Percentiles rank a stretch among this genome's conserved stretches.
These are phyloP conservation scores for Biscutella laevigata DNA, from an alignment of 441 rosid species.

Conservation along the genomic window DNA sequence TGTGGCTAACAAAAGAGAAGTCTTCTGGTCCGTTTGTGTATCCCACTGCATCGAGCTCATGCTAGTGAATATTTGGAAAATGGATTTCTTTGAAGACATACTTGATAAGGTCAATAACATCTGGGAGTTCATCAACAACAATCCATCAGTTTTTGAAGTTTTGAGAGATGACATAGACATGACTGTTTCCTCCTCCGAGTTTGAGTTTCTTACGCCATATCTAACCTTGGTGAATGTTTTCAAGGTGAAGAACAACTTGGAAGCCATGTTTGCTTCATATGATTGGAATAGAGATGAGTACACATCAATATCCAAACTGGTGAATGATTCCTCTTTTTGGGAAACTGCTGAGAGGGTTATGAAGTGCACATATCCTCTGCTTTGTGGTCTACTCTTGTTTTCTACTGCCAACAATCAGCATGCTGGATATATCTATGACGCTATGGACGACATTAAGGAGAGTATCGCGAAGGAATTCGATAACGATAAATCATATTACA, in stretches of 20 bases:
- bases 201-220: slow-evolving; percentile 31
- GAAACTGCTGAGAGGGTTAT: slow-evolving; percentile 29
- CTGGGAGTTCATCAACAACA: slow-evolving; percentile 33
- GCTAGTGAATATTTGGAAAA: slow-evolving; percentile 29
- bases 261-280: slow-evolving; percentile 28
- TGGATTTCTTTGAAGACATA: slow-evolving; percentile 19
- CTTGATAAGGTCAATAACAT: slow-evolving; percentile 31
- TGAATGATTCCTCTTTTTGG: slow-evolving; percentile 40
- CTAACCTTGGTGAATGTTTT: slow-evolving; percentile 38
- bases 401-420: slow-evolving; percentile 28
- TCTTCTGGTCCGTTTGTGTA: slow-evolving; percentile 43
- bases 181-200: slow-evolving; percentile 26
- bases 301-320: slow-evolving; percentile 24
- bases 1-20: slow-evolving; percentile 9
- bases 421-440: slow-evolving; percentile 44
- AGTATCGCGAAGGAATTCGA: slow-evolving; percentile 26
- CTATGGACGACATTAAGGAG: slow-evolving; percentile 50
- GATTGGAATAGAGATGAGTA: slow-evolving; percentile 33
- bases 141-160: slow-evolving; percentile 22
- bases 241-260: slow-evolving; percentile 31
- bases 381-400: slow-evolving; percentile 30
- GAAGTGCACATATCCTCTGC: slow-evolving; percentile 36
- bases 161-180: slow-evolving; percentile 25
- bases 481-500: slow-evolving; percentile 23
- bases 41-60: slow-evolving; percentile 49